These are phyloP conservation scores for Lactarius pseudohatsudake DNA, from an alignment of 768 basidiomycete species.

Conservation along the genomic window DNA sequence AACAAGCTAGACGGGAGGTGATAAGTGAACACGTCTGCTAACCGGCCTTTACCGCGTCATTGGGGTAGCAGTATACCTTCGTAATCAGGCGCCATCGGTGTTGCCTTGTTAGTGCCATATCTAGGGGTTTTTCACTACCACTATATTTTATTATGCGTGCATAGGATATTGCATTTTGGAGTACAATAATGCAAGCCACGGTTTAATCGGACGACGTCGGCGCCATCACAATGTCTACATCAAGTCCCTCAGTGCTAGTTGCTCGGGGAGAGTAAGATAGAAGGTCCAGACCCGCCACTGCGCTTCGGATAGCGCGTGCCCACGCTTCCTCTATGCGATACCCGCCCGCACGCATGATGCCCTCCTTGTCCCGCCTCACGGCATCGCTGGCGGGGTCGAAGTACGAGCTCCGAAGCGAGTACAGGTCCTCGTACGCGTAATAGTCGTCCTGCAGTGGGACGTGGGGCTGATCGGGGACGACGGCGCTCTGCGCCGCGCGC, in stretches of 20 bases:
- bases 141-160: neutral
- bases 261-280: constrained; percentile 38
- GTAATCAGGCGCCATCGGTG: neutral
- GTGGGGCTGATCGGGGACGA: constrained; percentile 79
- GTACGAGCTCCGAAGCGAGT: constrained; percentile 55
- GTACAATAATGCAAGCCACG: neutral
- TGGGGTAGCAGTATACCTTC: neutral
- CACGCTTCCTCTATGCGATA: constrained; percentile 82
- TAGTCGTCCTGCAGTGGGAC: constrained; percentile 74
- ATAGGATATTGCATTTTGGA: neutral
- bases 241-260: constrained; percentile 18
- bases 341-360: constrained; percentile 80
- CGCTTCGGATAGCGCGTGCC: constrained; percentile 74
- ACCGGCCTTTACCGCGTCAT: neutral
- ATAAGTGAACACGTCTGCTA: constrained; percentile 45
- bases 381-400: constrained; percentile 74
- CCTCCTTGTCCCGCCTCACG: constrained; percentile 71
- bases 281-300: constrained; percentile 72
- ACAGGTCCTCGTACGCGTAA: constrained; percentile 74
- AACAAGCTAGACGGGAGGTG: constrained; percentile 49
- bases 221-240: constrained; percentile 50
- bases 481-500: constrained; percentile 61
- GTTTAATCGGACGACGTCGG: neutral
- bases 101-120: neutral
- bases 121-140: neutral